These are phyloP conservation scores for Meredithiella fracta DNA, from an alignment of 2,329 filamentous ascomycete genomes.

Conservation along the genomic window DNA sequence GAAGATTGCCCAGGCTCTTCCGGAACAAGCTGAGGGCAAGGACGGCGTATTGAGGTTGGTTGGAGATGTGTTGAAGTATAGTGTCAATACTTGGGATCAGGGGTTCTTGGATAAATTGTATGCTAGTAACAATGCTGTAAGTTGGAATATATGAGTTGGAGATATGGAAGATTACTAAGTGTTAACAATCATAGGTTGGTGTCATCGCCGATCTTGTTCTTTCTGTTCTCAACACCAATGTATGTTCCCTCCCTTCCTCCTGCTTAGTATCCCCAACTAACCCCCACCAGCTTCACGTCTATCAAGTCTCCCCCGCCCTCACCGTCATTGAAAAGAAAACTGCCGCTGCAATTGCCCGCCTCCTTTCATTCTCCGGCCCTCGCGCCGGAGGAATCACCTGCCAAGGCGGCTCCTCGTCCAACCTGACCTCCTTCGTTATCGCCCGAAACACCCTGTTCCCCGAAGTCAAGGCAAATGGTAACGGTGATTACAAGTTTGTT, in stretches of 20 bases:
- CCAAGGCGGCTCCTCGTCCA: conserved; percentile 71
- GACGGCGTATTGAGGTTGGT: conserved; percentile 60
- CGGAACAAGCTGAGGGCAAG: conserved; percentile 31
- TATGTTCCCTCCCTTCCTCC: conserved; percentile 22
- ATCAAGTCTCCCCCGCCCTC: conserved; percentile 78
- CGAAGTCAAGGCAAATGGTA: conserved; percentile 56
- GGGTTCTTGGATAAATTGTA: conserved; percentile 95
- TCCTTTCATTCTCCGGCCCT: conserved; percentile 62
- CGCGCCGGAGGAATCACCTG: conserved; percentile 58
- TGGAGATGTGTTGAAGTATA: conserved; percentile 58
- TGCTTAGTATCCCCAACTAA: neutral
- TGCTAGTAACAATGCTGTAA: conserved; percentile 66
- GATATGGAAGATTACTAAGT: neutral
- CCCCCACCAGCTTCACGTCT: conserved; percentile 55
- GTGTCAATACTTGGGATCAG: conserved; percentile 97
- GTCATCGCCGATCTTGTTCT: conserved; percentile 73
- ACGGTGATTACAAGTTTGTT: conserved; percentile 48
- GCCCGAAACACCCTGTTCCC: conserved; percentile 79
- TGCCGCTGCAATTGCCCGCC: conserved; percentile 49
- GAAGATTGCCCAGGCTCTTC: conserved; percentile 42
- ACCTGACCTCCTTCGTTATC: conserved; percentile 69
- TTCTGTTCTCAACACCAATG: conserved; percentile 78
- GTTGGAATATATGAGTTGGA: conserved; percentile 18
- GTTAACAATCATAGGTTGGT: conserved; percentile 42
- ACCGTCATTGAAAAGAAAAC: conserved; percentile 79